A percentile compares a stretch with the other conserved stretches of the same genome.
Conservation (phyloP, 2,329 filamentous ascomycete species). For the Monosporascus sp. region DNA sequence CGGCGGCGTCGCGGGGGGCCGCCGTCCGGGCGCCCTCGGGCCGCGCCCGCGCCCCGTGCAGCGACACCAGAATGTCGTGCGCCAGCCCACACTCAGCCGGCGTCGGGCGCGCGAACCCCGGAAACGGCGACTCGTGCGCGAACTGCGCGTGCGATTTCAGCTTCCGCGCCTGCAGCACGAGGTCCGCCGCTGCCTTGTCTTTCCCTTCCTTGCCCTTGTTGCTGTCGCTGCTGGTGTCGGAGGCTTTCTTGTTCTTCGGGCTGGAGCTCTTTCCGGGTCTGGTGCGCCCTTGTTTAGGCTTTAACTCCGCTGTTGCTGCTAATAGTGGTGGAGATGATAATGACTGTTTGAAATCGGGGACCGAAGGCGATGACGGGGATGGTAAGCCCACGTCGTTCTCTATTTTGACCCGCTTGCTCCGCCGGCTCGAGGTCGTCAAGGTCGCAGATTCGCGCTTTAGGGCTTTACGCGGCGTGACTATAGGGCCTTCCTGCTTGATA, state of each 20-base stretch:
- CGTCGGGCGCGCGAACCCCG: conserved; percentile 60
- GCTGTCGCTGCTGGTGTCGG: neutral
- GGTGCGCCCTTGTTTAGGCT: neutral
- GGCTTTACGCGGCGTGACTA: neutral
- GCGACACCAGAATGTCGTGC: conserved; percentile 54
- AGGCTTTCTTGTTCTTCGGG: conserved; percentile 3
- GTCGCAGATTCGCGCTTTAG: conserved; percentile 1
- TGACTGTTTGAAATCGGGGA: neutral
- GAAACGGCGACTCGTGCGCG: conserved; percentile 54
- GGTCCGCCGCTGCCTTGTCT: conserved; percentile 12
- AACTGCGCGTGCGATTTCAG: conserved; percentile 37
- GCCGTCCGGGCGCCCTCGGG: conserved; percentile 48
- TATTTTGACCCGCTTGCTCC: conserved; percentile 12
- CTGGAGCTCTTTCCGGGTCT: neutral
- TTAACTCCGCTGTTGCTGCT: conserved; percentile 2
- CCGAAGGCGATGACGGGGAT: neutral
- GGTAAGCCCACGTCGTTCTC: conserved; percentile 2
- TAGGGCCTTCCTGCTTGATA: conserved; percentile 9
- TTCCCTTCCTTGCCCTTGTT: conserved; percentile 6
- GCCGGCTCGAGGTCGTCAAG: neutral
- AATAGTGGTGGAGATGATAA: neutral
- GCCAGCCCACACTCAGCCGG: conserved; percentile 62
- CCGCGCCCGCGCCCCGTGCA: conserved; percentile 59
- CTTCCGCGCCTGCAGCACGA: conserved; percentile 33
- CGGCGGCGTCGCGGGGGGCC: conserved; percentile 58